Percentiles rank a stretch among this genome's conserved stretches.
phyloP scores from a whole-genome alignment of 768 basidiomycete genomes.

The Podaxis sp. region DNA sequence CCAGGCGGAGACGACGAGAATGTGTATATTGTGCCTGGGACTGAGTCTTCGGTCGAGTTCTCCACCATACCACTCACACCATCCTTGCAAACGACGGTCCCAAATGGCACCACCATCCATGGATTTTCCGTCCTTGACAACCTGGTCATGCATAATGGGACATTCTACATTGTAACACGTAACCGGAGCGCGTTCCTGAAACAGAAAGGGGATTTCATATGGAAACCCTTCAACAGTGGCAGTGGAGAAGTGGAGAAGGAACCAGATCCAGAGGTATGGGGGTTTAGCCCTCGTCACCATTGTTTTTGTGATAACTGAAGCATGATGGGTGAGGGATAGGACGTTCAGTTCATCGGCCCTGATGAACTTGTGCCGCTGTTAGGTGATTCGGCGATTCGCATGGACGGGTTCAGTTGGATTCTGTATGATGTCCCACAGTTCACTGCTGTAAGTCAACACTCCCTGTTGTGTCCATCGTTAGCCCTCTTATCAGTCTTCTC shows the following conservation, averaged over 20 bases:
- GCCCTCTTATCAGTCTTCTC: background rate
- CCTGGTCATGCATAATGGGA: slow-evolving; percentile 73
- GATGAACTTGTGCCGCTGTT: slow-evolving; percentile 21
- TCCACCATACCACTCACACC: background rate
- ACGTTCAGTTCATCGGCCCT: slow-evolving; percentile 27
- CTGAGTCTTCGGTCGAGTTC: background rate
- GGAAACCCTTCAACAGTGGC: slow-evolving; percentile 19
- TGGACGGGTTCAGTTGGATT: slow-evolving; percentile 27
- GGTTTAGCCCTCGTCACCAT: background rate
- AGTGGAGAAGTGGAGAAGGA: slow-evolving; percentile 23
- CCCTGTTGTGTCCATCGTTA: background rate
- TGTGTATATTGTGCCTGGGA: background rate
- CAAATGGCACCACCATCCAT: slow-evolving; percentile 7
- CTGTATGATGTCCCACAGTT: slow-evolving; percentile 31
- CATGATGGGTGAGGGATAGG: slow-evolving; percentile 15
- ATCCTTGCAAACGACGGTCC: slow-evolving; percentile 1
- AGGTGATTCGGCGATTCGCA: slow-evolving; percentile 22
- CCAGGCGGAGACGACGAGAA: background rate
- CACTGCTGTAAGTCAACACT: slow-evolving; percentile 19
- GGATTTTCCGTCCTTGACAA: slow-evolving; percentile 79
- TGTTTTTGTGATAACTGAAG: background rate
- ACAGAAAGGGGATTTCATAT: slow-evolving; percentile 39
- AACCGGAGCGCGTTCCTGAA: slow-evolving; percentile 41
- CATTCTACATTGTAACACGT: slow-evolving; percentile 61
- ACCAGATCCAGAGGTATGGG: slow-evolving; percentile 32